Evolutionary conservation across 176 grass and related monocot genomes (phyloP).

Genomic region (Stipa capillata): DNA sequence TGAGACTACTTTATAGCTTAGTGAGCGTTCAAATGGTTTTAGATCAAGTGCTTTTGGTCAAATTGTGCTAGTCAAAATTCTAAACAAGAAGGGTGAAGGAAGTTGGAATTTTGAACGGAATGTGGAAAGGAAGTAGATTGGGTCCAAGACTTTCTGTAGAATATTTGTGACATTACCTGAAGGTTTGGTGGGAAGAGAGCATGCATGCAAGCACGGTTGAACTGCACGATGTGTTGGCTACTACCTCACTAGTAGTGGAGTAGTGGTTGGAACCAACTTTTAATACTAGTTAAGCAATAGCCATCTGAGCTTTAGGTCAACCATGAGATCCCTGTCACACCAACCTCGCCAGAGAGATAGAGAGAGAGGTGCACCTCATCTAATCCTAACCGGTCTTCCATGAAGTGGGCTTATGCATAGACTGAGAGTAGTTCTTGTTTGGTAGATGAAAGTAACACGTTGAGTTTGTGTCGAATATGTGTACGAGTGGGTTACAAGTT

Average conservation of each 20-base stretch:
- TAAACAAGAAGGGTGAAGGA: neutral
- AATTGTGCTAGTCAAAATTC: neutral
- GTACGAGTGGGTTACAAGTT: too few species aligned
- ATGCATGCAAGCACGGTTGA: neutral
- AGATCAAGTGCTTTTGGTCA: neutral
- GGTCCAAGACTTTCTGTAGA: neutral
- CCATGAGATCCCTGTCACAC: conserved; percentile 18
- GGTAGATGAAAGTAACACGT: conserved; percentile 32
- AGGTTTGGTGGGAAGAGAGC: conserved; percentile 1
- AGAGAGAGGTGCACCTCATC: neutral
- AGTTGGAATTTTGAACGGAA: neutral
- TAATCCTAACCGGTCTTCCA: neutral
- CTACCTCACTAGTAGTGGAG: neutral
- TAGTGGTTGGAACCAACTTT: conserved; percentile 27
- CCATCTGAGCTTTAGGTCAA: conserved; percentile 33
- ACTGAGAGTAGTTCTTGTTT: conserved; percentile 13
- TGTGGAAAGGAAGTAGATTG: neutral
- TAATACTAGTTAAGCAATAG: conserved; percentile 1
- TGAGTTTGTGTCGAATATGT: too few species aligned
- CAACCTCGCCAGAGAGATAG: neutral
- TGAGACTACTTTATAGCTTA: neutral
- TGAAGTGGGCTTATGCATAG: conserved; percentile 4
- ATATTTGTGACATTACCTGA: conserved; percentile 7
- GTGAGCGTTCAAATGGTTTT: neutral
- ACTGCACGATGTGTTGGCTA: neutral